Base-by-base conservation (phyloP, 352 stramenopile genomes). In the Phytophthora pseudosyringae region DNA sequence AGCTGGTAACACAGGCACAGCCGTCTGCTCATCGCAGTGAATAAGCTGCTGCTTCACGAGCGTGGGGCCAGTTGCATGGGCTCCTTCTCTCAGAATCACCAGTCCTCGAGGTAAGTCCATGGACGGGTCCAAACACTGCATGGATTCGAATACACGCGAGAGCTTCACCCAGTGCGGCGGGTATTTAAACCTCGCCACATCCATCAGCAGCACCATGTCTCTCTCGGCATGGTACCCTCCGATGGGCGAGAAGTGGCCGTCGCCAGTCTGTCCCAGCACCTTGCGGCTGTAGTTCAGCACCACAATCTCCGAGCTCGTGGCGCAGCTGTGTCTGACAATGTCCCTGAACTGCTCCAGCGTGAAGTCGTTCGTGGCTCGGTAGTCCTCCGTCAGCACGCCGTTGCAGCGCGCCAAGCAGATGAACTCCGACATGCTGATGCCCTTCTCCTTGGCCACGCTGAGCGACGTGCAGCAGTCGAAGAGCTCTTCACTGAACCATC, bases 181-280 rank as follows among this genome's bases (percentile, higher is more conserved):
- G 73, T 99, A 99, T 76, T 98, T 98, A 82, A 98, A 98, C 25
- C 94, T 77, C 35, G 96, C 95, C 8, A 98, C 97, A 64, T 99
- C 97, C 54, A 99, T 78, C 35, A 99, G 85, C 18, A 99, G 76
- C 44, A 99, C 93, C 80, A 94, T 90, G 51, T 99, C 95, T 12
- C 81, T 82, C 65, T 75, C 81, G 39, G 73, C 75, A 69, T 98
- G 82, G 74, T 99, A 99, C 3, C 94, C 97, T 43, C 89, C 97
- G 55, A 99, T 93, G 10, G 97, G 97, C 33, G 90, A 98, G 70
- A 99, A 99, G 73, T 99, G 97, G 15, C 97, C 97, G 55, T 88
- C 87, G 15, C 97, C 97, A 0, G 96, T 99, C 75, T 99, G 97
- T 13, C 80, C 75, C 3, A 99, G 76, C 49, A 85, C 82, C 69